A percentile compares a stretch with the other conserved stretches of the same genome.
These are phyloP conservation scores for Phytophthora colocasiae DNA, from an alignment of 352 stramenopile species.

Conservation along the genomic window DNA sequence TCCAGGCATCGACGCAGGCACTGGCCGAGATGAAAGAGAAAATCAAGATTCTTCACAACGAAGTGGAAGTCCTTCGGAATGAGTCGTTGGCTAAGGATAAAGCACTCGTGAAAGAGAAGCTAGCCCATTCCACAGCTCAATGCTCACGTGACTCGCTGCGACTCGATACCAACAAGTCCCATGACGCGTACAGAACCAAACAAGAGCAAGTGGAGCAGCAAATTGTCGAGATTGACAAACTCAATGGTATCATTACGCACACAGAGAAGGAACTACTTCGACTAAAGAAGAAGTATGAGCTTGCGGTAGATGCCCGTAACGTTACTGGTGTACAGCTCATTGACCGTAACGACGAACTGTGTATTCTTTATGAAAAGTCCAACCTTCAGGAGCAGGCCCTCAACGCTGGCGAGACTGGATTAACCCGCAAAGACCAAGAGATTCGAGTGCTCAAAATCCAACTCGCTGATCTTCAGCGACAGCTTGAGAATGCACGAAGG, in stretches of 20 bases:
- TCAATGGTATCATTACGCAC: slow-evolving; percentile 93
- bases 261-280: slow-evolving; percentile 93
- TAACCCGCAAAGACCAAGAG: slow-evolving; percentile 84
- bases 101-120: slow-evolving; percentile 90
- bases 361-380: slow-evolving; percentile 94
- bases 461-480: slow-evolving; percentile 84
- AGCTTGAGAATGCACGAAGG: slow-evolving; percentile 78
- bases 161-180: slow-evolving; percentile 92
- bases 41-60: slow-evolving; percentile 96
- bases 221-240: slow-evolving; percentile 96
- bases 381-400: slow-evolving; percentile 91
- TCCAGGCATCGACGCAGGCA: slow-evolving; percentile 91
- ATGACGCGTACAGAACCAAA: slow-evolving; percentile 90
- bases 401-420: slow-evolving; percentile 77
- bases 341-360: slow-evolving; percentile 96
- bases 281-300: slow-evolving; percentile 94
- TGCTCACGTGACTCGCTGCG: slow-evolving; percentile 90
- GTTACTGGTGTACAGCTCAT: slow-evolving; percentile 93
- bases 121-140: slow-evolving; percentile 87
- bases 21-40: slow-evolving; percentile 97
- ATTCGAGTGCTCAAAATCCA: slow-evolving; percentile 82
- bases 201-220: slow-evolving; percentile 95
- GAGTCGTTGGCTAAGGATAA: slow-evolving; percentile 94
- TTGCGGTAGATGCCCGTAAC: slow-evolving; percentile 88
- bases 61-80: slow-evolving; percentile 94